Base-by-base conservation (phyloP, 305 asterid species). In the Solanum aculeatissimum region DNA sequence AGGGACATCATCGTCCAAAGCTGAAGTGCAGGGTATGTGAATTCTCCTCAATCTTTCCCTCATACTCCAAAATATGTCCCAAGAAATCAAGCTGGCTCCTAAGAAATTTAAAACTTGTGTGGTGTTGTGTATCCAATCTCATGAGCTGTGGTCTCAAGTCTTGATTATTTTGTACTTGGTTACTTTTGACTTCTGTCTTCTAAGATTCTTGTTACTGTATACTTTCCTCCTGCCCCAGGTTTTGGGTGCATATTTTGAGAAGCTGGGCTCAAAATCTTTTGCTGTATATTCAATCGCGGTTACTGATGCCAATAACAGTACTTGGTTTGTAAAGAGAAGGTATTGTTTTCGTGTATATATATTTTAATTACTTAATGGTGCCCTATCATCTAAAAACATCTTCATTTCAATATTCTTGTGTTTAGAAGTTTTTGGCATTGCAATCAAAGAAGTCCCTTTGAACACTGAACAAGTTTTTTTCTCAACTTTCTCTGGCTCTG, bases 281-380 rank as follows among this genome's bases (percentile, higher is more conserved):
- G 98, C 98, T 45, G 99, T 97, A 74, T 97, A 97, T 87, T 93
- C 97, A 81, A 92, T 97, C 81, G 97, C 95, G 79, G 97, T 94
- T 81, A 93, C 94, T 60, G 98, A 92, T 91, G 93, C 96, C 85
- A 92, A 90, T 58, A 91, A 86, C 57, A 91, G 87, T 77, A 92
- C 98, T 83, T 93, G 98, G 98, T 95, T 91, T 90, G 99, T 97
- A 87, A 97, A 95, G 89, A 92, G 99, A 89, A 95, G 98, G 99
- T 95, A 82, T 43, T 23, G 42, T 78, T 77, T 86, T 79, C 83
- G 47, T 57, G 60, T 87, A 12, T 21, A 15, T 21, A 42, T 82
- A 43, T 85, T 84, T 54, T 15, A 80, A 45, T 62, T 23, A 32
- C 84, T 55, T 42, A 69, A 29, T 35, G 40, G 25, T 68, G 83